Conservation (phyloP, 1,284 basidiomycete genomes). For the Naganishia cerealis region DNA sequence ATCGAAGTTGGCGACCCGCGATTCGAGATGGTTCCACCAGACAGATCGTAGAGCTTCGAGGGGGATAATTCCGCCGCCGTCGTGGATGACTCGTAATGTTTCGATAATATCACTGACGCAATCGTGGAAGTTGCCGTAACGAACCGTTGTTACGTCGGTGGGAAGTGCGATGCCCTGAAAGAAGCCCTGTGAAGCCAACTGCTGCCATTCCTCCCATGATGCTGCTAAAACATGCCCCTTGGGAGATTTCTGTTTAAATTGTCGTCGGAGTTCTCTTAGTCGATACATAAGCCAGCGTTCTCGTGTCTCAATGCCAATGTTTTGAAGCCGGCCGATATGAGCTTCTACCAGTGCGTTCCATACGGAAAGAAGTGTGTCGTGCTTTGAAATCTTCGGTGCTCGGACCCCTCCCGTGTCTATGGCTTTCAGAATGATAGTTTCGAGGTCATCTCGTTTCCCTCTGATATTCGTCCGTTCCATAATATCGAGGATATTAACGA, state of each 20-base stretch:
- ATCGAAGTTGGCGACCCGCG: constrained; percentile 2
- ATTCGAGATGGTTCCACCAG: constrained; percentile 16
- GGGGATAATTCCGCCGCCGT: constrained; percentile 4
- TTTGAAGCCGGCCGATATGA: not conserved
- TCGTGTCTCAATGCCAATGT: not conserved
- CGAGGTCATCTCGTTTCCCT: constrained; percentile 5
- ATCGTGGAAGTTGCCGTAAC: not conserved
- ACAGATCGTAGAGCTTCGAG: constrained; percentile 9
- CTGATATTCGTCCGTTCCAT: not conserved
- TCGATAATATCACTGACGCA: constrained; percentile 7
- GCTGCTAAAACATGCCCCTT: not conserved
- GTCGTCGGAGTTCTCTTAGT: not conserved
- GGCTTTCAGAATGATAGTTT: not conserved
- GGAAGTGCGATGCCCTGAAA: constrained; percentile 8
- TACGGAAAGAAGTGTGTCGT: not conserved
- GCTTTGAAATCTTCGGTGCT: not conserved
- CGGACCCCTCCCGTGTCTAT: not conserved
- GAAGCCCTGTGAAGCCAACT: constrained; percentile 13
- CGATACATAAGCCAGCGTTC: constrained; percentile 17
- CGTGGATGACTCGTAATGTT: constrained; percentile 4
- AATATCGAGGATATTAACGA: not conserved
- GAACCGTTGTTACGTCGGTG: not conserved
- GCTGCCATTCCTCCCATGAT: constrained; percentile 1
- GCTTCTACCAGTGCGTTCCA: constrained; percentile 2
- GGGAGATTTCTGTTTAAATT: not conserved